A percentile compares a stretch with the other conserved stretches of the same genome.
Conservation (phyloP, 2,329 filamentous ascomycete species). For the Tolypocladium pustulatum region DNA sequence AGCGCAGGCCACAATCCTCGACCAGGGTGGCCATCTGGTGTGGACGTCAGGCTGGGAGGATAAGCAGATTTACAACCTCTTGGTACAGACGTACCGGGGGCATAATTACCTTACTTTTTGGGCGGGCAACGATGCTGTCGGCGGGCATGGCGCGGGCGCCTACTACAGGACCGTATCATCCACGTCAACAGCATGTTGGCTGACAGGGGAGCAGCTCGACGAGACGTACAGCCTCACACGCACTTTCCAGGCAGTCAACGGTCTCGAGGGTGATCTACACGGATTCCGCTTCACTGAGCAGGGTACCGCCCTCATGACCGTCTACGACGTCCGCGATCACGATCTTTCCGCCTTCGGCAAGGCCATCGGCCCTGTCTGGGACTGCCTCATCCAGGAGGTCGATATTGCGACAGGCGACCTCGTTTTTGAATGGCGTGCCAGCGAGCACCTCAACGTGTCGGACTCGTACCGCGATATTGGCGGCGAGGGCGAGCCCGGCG, state of each 20-base stretch:
- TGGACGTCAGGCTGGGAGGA: conserved; percentile 20
- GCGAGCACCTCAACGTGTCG: conserved; percentile 14
- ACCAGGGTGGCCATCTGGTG: conserved; percentile 26
- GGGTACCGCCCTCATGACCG: conserved; percentile 25
- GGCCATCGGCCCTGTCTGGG: conserved; percentile 5
- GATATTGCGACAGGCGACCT: conserved; percentile 23
- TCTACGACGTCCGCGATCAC: conserved; percentile 21
- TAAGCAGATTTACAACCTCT: conserved; percentile 13
- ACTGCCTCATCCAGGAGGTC: conserved; percentile 24
- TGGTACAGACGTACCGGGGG: conserved; percentile 8
- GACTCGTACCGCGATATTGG: conserved; percentile 9
- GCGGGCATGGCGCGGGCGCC: conserved; percentile 30
- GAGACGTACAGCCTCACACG: conserved; percentile 2
- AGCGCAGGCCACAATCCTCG: conserved; percentile 28
- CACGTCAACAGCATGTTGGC: not conserved
- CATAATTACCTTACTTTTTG: conserved; percentile 10
- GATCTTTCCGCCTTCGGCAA: conserved; percentile 20
- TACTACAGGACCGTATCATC: conserved; percentile 25
- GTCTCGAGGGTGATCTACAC: conserved; percentile 24
- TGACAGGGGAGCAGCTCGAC: conserved; percentile 1
- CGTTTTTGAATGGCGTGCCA: conserved; percentile 24
- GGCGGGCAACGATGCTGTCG: conserved; percentile 27
- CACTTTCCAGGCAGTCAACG: conserved; percentile 1
- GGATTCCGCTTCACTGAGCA: conserved; percentile 24
- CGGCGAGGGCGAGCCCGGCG: conserved; percentile 13